Evolutionary conservation across 352 stramenopile species (phyloP), one percentile per base, ranked within the genome.

Genomic region (Plasmopara viticola): DNA sequence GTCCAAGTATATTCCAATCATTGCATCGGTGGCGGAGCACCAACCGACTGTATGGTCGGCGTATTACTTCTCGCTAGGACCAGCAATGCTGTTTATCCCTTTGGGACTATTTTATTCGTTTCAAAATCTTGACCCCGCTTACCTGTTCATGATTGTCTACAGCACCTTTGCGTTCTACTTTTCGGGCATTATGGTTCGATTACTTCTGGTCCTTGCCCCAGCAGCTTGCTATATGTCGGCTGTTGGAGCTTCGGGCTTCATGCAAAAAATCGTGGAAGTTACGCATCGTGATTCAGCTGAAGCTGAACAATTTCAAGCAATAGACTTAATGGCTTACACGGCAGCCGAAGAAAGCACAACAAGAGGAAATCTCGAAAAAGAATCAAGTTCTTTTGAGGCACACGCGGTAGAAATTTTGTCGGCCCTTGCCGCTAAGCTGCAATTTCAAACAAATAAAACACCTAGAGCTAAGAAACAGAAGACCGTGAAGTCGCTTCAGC

Each of bases 1-100:
- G 18, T 90, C 78, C 67, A 97, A 96, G 73, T 97, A 97, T 66
- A 97, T 97, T 42, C 94, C 94, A 15, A 97, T 98, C 58, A 95
- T 98, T 55, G 94, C 91, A 6, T 97, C 89, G 0, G 93, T 98
- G 2, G 81, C 82, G 8, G 94, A 98, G 66, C 94, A 98, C 60
- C 94, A 98, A 60, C 91, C 94, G 43, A 95, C 94, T 30, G 75
- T 86, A 13, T 97, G 89, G 90, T 85, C 84, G 0, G 76, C 68
- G 9, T 97, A 97, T 58, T 97, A 96, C 66, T 79, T 96, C 51
- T 86, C 94, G n/a, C 76, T 98, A 3, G 88, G 95, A 25, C 80
- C 91, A 18, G 62, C 80, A 6, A 82, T 97, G 52, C 67, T 94
- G 7, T 78, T 97, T 44, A 82, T 86, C 46, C 94, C 92, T 6